Base-by-base conservation (phyloP, 2,329 filamentous ascomycete genomes). In the Colletotrichum melonis region DNA sequence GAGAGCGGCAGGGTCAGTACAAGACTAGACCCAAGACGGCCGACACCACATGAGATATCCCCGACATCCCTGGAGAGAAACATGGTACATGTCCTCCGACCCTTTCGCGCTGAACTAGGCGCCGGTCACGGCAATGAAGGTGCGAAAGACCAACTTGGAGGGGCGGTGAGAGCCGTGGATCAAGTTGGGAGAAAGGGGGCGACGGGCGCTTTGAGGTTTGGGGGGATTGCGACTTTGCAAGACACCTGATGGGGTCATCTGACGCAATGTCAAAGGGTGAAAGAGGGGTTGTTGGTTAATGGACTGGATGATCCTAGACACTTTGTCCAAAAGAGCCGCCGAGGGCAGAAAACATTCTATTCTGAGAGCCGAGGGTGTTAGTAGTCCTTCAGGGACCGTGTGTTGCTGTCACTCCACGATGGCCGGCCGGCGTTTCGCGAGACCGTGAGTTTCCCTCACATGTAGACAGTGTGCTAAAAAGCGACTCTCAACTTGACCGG, bases 231-330 rank as follows among this genome's bases (percentile, higher is more conserved):
- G 30, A 69, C 59, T 69, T 60, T 64, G 66, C 54, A 59, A 64
- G 59, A 69, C 70, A 70, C 60, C 64, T 42, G 26, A 64, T 28
- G 66, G 64, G 66, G 66, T 69, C 59, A 69, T 64, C 65, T 72
- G 69, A 69, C 54, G 54, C 58, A 38, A 38, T 26, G 66, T 32
- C 30, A 46, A 54, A 58, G 57, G 42, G 26, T 28, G 32, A 16
- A 26, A 14, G 35, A 63, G 63, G 49, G 52, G 38, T 38, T 59
- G n/a, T 63, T 49, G 24, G 59, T 63, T 24, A 38, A 8, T 69
- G 46, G 28, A 11, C 30, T 22, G 3, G 22, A 54, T 22, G 26
- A 49, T 28, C 58, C 46, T n/a, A 22, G 19, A 24, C 56, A 65
- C 35, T 35, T 28, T 7, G 30, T 42, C 16, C 16, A 11, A 30